Evolutionary conservation across 768 basidiomycete species (phyloP).

Genomic region (Naematelia encephala): DNA sequence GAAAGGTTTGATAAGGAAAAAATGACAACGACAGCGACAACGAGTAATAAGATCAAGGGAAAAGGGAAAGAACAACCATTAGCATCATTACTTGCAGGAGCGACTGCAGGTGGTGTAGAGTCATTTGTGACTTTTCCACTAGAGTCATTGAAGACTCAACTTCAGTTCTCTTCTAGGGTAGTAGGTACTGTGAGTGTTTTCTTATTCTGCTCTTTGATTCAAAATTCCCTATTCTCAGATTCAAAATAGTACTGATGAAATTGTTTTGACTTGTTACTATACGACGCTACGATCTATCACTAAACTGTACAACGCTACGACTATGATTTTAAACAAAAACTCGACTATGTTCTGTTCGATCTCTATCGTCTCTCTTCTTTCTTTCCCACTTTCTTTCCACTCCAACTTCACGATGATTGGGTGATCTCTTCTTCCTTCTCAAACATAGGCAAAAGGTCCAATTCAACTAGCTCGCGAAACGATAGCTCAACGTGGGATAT

Average conservation of each 20-base stretch:
- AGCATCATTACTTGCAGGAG: constrained; percentile 84
- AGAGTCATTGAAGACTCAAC: constrained; percentile 89
- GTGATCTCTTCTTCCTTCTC: too few species aligned
- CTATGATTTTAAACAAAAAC: too few species aligned
- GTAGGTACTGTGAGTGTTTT: constrained; percentile 34
- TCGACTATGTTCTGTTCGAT: too few species aligned
- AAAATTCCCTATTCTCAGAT: too few species aligned
- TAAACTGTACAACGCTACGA: too few species aligned
- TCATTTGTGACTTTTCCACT: constrained; percentile 78
- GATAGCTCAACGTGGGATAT: constrained; percentile 67
- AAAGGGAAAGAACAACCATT: constrained; percentile 65
- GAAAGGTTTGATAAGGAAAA: too few species aligned
- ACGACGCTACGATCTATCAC: too few species aligned
- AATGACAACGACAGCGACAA: background rate
- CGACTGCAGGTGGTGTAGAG: constrained; percentile 88
- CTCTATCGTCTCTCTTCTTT: too few species aligned
- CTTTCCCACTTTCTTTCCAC: too few species aligned
- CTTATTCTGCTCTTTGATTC: background rate
- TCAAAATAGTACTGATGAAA: too few species aligned
- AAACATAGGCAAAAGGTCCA: background rate
- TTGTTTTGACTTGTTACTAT: too few species aligned
- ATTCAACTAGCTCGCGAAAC: constrained; percentile 68
- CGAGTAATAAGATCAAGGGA: constrained; percentile 20
- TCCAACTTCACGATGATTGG: too few species aligned
- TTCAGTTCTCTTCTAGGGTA: constrained; percentile 66